These are phyloP conservation scores for Penicillium sp. DNA, from an alignment of 2,329 filamentous ascomycete genomes.

Conservation along the genomic window DNA sequence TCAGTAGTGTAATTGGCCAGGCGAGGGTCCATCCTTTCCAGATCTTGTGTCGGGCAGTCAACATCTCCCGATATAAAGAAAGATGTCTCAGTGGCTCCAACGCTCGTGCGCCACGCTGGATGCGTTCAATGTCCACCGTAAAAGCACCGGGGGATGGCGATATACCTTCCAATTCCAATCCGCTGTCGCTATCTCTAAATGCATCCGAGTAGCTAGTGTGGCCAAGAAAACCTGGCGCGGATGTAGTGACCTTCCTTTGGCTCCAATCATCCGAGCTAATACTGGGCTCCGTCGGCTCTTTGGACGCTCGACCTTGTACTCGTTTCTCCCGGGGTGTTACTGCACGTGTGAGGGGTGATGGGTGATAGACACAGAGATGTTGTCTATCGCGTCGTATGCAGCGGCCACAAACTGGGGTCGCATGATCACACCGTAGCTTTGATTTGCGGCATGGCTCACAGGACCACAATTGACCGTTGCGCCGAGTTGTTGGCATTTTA, in stretches of 20 bases:
- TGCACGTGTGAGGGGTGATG: conserved; percentile 14
- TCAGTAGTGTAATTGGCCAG: conserved; percentile 15
- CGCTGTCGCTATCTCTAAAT: conserved; percentile 12
- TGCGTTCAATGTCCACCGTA: conserved; percentile 12
- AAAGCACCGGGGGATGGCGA: not conserved
- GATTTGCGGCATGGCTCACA: conserved; percentile 29
- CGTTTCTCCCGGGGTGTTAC: not conserved
- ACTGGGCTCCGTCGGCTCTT: not conserved
- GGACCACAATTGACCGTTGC: conserved; percentile 19
- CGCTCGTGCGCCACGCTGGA: conserved; percentile 25
- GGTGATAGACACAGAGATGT: conserved; percentile 20
- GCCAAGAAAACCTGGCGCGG: conserved; percentile 6
- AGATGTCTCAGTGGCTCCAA: conserved; percentile 22
- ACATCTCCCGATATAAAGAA: conserved; percentile 18
- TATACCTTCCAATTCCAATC: not conserved
- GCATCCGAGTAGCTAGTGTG: conserved; percentile 8
- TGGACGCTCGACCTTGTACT: not conserved
- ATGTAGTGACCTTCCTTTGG: conserved; percentile 2
- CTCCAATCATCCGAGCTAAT: not conserved
- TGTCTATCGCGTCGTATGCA: conserved; percentile 16
- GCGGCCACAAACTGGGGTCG: conserved; percentile 21
- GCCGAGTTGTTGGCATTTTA: conserved; percentile 4
- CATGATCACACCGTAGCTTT: conserved; percentile 26
- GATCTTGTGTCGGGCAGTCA: conserved; percentile 13
- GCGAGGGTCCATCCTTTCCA: conserved; percentile 25